Conservation (phyloP, 2,329 filamentous ascomycete species). For the Monosporascus sp. region DNA sequence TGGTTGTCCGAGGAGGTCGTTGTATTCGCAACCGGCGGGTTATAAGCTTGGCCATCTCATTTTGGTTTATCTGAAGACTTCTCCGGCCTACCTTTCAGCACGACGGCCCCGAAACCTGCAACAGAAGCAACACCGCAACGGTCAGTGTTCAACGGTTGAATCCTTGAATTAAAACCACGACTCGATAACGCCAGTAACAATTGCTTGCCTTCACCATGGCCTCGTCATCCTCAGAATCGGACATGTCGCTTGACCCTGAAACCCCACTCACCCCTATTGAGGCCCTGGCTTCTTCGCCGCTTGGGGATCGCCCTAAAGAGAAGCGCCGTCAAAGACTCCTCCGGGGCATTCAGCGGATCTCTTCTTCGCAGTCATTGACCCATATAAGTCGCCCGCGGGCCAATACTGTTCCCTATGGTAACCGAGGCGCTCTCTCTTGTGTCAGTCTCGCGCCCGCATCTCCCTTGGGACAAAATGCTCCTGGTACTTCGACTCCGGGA, state of each 20-base stretch:
- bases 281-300: constrained; percentile 3
- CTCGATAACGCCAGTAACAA: not conserved
- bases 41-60: too few relatives aligned
- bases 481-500: constrained; percentile 26
- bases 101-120: too few relatives aligned
- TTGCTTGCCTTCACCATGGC: not conserved
- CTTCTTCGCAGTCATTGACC: constrained; percentile 70
- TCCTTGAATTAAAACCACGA: not conserved
- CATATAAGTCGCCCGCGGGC: constrained; percentile 60
- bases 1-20: not conserved
- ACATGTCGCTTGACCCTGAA: not conserved
- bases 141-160: not conserved
- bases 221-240: not conserved
- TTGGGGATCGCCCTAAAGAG: constrained; percentile 45
- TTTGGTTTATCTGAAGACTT: too few relatives aligned
- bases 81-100: too few relatives aligned
- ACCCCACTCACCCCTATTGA: not conserved
- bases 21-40: too few relatives aligned
- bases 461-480: constrained; percentile 32
- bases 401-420: constrained; percentile 62
- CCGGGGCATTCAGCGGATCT: constrained; percentile 72
- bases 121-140: too few relatives aligned
- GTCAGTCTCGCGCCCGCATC: constrained; percentile 44
- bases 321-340: constrained; percentile 67
- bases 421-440: constrained; percentile 47